A percentile compares a stretch with the other conserved stretches of the same genome.
These are phyloP conservation scores for Prunus campanulata DNA, from an alignment of 306 rosid genomes.

Conservation along the genomic window DNA sequence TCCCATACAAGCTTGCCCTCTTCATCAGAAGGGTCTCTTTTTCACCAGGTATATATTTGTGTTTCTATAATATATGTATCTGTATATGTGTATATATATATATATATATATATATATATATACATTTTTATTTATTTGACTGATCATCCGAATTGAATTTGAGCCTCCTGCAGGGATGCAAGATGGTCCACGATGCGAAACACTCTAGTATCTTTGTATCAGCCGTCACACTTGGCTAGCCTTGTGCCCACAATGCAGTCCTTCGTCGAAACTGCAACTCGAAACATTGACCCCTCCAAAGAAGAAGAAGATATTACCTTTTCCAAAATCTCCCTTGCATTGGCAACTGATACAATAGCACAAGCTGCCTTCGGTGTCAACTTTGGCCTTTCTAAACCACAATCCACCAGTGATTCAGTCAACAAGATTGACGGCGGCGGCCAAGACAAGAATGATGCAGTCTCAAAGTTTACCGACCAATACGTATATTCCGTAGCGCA, in stretches of 20 bases:
- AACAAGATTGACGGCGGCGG: not conserved
- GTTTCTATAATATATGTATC: not conserved
- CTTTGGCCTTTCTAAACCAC: conserved; percentile 68
- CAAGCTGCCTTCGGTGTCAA: conserved; percentile 91
- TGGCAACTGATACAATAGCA: conserved; percentile 83
- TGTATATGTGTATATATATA: too few species aligned
- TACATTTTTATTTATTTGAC: not conserved
- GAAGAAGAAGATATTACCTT: conserved; percentile 48
- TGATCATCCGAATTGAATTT: conserved; percentile 7
- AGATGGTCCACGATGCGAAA: conserved; percentile 93
- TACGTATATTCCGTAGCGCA: conserved; percentile 83
- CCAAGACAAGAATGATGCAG: conserved; percentile 14
- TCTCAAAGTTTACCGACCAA: conserved; percentile 73
- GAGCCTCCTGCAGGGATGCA: conserved; percentile 52
- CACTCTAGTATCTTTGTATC: conserved; percentile 70
- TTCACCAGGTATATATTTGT: conserved; percentile 56
- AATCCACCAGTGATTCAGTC: conserved; percentile 29
- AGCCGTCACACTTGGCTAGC: conserved; percentile 69
- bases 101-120: too few species aligned
- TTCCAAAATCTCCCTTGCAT: conserved; percentile 65
- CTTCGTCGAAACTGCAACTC: conserved; percentile 65
- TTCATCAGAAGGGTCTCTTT: conserved; percentile 92
- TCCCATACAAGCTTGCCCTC: conserved; percentile 85
- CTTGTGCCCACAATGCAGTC: conserved; percentile 87
- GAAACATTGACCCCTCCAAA: conserved; percentile 45